Evolutionary conservation across 1,139 yeast genomes (phyloP).

Genomic region (Taphrina betulina): DNA sequence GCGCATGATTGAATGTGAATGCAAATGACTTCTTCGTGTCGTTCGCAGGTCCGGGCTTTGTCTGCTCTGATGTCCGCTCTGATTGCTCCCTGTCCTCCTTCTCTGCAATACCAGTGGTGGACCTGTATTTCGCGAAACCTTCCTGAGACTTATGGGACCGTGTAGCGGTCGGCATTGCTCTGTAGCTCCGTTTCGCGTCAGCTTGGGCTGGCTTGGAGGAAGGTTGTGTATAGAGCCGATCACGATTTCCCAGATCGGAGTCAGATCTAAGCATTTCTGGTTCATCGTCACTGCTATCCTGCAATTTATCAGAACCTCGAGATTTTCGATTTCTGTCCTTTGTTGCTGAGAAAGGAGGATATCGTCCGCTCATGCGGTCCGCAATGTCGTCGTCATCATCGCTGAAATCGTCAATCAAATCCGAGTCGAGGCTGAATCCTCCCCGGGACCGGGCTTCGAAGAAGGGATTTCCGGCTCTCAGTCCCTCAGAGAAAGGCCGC

Average conservation of each 20-base stretch:
- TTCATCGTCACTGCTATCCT: neutral
- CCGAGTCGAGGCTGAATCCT: neutral
- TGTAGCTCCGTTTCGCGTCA: no score
- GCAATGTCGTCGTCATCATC: neutral
- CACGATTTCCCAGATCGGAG: no score
- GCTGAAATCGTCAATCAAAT: constrained; percentile 1
- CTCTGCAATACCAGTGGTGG: no score
- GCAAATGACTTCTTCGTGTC: neutral
- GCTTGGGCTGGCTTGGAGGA: no score
- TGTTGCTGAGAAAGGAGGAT: neutral
- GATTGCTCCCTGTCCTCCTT: no score
- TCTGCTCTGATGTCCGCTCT: no score
- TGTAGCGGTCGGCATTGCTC: no score
- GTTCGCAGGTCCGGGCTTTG: neutral
- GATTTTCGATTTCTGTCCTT: neutral
- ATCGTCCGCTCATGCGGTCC: neutral
- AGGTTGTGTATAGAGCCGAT: no score
- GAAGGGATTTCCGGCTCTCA: neutral
- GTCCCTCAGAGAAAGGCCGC: neutral
- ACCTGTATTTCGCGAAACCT: no score
- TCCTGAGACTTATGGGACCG: no score
- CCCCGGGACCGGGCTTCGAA: neutral
- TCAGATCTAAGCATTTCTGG: neutral
- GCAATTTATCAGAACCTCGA: neutral
- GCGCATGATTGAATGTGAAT: neutral